These are phyloP conservation scores for Colletotrichum gigasporum DNA, from an alignment of 2,329 filamentous ascomycete genomes.

Conservation along the genomic window DNA sequence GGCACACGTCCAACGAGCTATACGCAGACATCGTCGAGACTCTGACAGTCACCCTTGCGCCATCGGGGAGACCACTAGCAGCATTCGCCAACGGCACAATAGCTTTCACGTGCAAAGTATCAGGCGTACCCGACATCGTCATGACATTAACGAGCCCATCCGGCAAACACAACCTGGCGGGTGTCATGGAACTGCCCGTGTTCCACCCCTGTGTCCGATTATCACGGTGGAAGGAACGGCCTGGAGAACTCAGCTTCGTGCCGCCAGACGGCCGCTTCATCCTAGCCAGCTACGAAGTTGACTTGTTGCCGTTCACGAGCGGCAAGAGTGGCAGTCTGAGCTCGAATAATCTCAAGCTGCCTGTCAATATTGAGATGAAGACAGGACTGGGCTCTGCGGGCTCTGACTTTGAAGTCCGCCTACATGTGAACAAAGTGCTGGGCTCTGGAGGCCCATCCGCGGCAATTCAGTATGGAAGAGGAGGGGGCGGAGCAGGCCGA, in stretches of 20 bases:
- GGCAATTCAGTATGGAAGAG: constrained; percentile 49
- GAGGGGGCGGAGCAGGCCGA: constrained; percentile 46
- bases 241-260: constrained; percentile 93
- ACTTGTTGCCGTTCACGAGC: constrained; percentile 79
- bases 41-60: constrained; percentile 86
- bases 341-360: constrained; percentile 77
- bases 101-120: constrained; percentile 94
- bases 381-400: constrained; percentile 79
- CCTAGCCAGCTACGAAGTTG: constrained; percentile 92
- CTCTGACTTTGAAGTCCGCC: constrained; percentile 87
- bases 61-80: constrained; percentile 86
- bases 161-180: constrained; percentile 78
- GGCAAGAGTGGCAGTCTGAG: constrained; percentile 64
- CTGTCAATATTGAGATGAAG: constrained; percentile 82
- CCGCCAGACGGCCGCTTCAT: constrained; percentile 95
- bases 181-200: constrained; percentile 85
- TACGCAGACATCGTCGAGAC: constrained; percentile 97
- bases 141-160: constrained; percentile 83
- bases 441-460: constrained; percentile 47
- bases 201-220: constrained; percentile 96
- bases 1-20: constrained; percentile 95
- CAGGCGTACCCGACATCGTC: constrained; percentile 90
- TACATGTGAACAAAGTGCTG: constrained; percentile 75
- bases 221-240: constrained; percentile 87
- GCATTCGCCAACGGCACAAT: constrained; percentile 93